phyloP scores from a whole-genome alignment of 2,329 filamentous ascomycete genomes.

The Tolypocladium tundrense region DNA sequence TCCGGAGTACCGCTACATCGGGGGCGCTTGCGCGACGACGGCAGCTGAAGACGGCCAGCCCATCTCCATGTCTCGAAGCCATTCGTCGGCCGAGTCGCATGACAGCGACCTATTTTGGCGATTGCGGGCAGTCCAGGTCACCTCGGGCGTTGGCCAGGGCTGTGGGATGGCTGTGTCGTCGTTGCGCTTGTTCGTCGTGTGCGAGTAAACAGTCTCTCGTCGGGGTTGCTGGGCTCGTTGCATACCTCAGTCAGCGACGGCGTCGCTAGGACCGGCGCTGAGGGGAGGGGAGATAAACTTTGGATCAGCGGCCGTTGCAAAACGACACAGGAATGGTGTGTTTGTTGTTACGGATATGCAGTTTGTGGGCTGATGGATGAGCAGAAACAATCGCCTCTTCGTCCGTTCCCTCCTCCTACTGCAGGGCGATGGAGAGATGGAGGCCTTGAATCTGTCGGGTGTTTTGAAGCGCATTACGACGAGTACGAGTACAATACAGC shows the following conservation, averaged over 20 bases:
- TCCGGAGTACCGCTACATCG: not conserved
- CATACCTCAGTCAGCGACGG: not conserved
- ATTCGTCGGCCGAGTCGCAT: not conserved
- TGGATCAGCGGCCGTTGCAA: not conserved
- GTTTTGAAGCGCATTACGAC: not conserved
- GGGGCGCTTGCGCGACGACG: not conserved
- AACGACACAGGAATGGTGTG: not conserved
- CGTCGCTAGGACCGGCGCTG: not conserved
- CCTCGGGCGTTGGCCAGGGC: not conserved
- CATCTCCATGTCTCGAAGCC: not conserved
- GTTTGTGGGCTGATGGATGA: not conserved
- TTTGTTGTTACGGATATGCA: not conserved
- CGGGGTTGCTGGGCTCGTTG: not conserved
- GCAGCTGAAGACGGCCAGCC: not conserved
- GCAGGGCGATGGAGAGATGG: not conserved
- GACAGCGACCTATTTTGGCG: not conserved
- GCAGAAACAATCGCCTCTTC: too few relatives aligned
- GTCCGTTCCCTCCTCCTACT: not conserved
- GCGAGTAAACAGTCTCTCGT: not conserved
- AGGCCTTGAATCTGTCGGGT: not conserved
- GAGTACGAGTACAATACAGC: not conserved
- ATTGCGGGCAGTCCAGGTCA: not conserved
- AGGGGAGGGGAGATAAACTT: not conserved
- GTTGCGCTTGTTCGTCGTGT: not conserved
- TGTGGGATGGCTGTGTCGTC: too few relatives aligned